These are phyloP conservation scores for Pyrus communis DNA, from an alignment of 306 rosid genomes.

Conservation along the genomic window DNA sequence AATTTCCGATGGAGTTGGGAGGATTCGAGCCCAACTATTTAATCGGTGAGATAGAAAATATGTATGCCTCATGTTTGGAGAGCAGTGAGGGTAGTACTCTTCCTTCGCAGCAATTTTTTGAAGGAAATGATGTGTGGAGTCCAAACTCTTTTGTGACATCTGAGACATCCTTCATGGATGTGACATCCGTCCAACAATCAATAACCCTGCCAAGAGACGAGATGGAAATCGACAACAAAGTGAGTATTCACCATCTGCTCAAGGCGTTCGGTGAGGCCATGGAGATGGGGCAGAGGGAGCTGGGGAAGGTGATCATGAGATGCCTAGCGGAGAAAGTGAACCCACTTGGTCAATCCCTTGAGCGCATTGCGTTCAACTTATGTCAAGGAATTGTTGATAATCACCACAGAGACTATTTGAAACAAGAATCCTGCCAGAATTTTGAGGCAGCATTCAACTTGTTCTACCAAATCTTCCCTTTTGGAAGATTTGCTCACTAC, in stretches of 20 bases:
- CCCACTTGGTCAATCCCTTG: constrained; percentile 44
- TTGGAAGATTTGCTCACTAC: constrained; percentile 43
- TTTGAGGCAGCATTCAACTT: constrained; percentile 18
- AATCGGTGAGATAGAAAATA: constrained; percentile 3
- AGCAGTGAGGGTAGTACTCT: constrained; percentile 30
- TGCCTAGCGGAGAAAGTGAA: constrained; percentile 35
- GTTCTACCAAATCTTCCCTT: constrained; percentile 40
- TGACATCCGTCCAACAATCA: constrained; percentile 16
- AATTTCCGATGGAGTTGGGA: constrained; percentile 25
- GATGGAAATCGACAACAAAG: constrained; percentile 35
- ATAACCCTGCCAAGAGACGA: constrained; percentile 31
- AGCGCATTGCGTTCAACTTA: constrained; percentile 43
- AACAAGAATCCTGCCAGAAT: constrained; percentile 43
- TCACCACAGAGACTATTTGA: constrained; percentile 26
- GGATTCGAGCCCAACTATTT: constrained; percentile 14
- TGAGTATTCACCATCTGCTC: constrained; percentile 38
- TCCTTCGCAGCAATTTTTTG: constrained; percentile 20
- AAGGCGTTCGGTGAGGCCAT: constrained; percentile 40
- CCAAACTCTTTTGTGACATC: constrained; percentile 41
- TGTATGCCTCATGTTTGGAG: constrained; percentile 10
- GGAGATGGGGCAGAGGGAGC: constrained; percentile 33
- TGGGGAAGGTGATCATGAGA: constrained; percentile 30
- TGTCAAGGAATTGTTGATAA: constrained; percentile 13
- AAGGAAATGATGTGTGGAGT: constrained; percentile 34
- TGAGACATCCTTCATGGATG: constrained; percentile 27